Conservation (phyloP, 2,329 filamentous ascomycete species). For the Coniochaeta pulveracea region DNA sequence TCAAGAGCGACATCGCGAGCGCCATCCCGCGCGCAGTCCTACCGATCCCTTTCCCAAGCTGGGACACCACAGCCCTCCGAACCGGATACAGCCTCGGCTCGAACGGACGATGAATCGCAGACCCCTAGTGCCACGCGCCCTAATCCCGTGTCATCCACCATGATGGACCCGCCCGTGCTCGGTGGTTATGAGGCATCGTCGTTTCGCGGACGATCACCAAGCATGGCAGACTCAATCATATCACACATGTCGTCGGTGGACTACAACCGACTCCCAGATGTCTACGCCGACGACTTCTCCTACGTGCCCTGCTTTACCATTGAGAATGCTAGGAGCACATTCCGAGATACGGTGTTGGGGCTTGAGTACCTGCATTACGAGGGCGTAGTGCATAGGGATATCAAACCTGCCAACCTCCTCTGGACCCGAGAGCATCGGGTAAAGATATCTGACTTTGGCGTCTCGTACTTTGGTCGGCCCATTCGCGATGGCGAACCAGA, state of each 20-base stretch:
- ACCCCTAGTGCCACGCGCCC: conserved; percentile 41
- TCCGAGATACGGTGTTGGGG: conserved; percentile 86
- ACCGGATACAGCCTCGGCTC: conserved; percentile 19
- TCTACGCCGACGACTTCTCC: conserved; percentile 75
- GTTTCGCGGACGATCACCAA: conserved; percentile 60
- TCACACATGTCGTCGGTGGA: conserved; percentile 58
- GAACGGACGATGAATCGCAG: conserved; percentile 40
- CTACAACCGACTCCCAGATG: conserved; percentile 48
- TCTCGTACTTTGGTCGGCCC: conserved; percentile 89
- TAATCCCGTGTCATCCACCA: conserved; percentile 39
- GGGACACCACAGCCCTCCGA: conserved; percentile 21
- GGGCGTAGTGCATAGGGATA: conserved; percentile 74
- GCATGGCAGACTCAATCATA: conserved; percentile 67
- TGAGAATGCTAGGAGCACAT: conserved; percentile 68
- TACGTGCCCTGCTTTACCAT: conserved; percentile 92
- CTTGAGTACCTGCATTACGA: conserved; percentile 88
- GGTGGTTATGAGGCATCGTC: conserved; percentile 55
- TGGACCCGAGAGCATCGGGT: conserved; percentile 77
- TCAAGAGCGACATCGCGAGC: conserved; percentile 31
- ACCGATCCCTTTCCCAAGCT: conserved; percentile 25
- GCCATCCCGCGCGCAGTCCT: conserved; percentile 36
- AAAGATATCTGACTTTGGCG: conserved; percentile 98
- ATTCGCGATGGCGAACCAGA: conserved; percentile 73
- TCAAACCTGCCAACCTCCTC: conserved; percentile 82
- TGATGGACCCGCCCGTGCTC: conserved; percentile 68